Conservation (phyloP, 179 eudicot species). For the Monotropa hypopitys region DNA sequence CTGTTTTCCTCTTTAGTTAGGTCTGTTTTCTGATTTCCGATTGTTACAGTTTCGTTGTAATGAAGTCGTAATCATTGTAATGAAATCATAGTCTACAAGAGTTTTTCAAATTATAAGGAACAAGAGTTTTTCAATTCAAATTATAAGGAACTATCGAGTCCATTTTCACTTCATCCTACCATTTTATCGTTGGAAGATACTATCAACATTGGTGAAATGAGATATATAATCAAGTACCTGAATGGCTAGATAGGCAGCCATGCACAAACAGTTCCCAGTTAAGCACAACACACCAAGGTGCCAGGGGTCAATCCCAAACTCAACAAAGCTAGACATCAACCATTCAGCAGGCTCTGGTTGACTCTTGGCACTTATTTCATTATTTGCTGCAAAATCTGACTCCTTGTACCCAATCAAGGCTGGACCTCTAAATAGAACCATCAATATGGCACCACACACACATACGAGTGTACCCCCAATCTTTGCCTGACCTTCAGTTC, state of each 20-base stretch:
- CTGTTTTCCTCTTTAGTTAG: too few relatives aligned
- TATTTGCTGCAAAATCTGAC: constrained; percentile 27
- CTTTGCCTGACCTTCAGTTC: constrained; percentile 73
- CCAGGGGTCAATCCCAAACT: constrained; percentile 62
- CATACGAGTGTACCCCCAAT: constrained; percentile 75
- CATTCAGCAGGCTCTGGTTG: constrained; percentile 92
- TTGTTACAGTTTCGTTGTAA: too few relatives aligned
- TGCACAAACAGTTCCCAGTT: constrained; percentile 89
- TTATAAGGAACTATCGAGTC: too few relatives aligned
- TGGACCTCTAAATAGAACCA: constrained; percentile 84
- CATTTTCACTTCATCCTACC: too few relatives aligned
- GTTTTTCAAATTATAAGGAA: too few relatives aligned
- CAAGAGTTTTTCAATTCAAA: too few relatives aligned
- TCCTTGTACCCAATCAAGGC: constrained; percentile 49
- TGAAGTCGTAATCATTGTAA: too few relatives aligned
- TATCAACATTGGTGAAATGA: neutral
- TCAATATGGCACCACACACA: constrained; percentile 78
- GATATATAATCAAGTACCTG: constrained; percentile 41
- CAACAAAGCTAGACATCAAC: constrained; percentile 46
- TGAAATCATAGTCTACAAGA: too few relatives aligned
- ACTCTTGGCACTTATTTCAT: constrained; percentile 69
- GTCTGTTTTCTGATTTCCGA: too few relatives aligned
- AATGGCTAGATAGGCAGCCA: constrained; percentile 88
- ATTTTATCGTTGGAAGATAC: neutral
- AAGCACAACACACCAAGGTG: constrained; percentile 83